A percentile compares a stretch with the other conserved stretches of the same genome.
phyloP scores from a whole-genome alignment of 768 basidiomycete genomes.

The Tricholomella constricta region DNA sequence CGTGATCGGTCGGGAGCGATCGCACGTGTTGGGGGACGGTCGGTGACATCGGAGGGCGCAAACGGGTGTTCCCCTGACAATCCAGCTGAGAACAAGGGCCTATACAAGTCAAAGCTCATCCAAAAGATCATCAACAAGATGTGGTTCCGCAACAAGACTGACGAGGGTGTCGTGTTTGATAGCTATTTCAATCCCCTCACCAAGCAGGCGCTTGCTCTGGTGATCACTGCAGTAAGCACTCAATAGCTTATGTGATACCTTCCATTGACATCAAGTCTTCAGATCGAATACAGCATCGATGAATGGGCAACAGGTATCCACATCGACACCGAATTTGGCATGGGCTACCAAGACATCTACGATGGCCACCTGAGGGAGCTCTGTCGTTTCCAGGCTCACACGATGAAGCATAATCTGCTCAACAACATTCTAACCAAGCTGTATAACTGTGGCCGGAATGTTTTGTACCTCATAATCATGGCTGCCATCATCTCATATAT shows the following conservation, averaged over 20 bases:
- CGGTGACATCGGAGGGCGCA: too few relatives aligned
- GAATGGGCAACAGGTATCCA: neutral
- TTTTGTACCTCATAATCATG: neutral
- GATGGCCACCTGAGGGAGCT: neutral
- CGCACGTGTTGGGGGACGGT: too few relatives aligned
- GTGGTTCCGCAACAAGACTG: neutral
- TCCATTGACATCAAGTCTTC: neutral
- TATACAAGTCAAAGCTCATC: neutral
- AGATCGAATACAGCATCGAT: neutral
- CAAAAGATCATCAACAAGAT: neutral
- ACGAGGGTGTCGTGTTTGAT: neutral
- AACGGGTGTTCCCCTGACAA: too few relatives aligned
- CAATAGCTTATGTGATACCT: neutral
- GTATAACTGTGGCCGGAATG: neutral
- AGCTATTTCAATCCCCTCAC: neutral
- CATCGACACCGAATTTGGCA: neutral
- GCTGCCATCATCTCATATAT: too few relatives aligned
- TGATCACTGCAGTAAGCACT: neutral
- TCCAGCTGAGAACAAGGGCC: neutral
- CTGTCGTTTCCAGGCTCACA: neutral
- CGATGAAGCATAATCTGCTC: neutral
- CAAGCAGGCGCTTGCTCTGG: neutral
- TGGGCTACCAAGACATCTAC: neutral
- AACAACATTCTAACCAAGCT: neutral
- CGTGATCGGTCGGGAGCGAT: too few relatives aligned